These are phyloP conservation scores for Diddensiella transvaalensis DNA, from an alignment of 805 yeast genomes.

Conservation along the genomic window DNA sequence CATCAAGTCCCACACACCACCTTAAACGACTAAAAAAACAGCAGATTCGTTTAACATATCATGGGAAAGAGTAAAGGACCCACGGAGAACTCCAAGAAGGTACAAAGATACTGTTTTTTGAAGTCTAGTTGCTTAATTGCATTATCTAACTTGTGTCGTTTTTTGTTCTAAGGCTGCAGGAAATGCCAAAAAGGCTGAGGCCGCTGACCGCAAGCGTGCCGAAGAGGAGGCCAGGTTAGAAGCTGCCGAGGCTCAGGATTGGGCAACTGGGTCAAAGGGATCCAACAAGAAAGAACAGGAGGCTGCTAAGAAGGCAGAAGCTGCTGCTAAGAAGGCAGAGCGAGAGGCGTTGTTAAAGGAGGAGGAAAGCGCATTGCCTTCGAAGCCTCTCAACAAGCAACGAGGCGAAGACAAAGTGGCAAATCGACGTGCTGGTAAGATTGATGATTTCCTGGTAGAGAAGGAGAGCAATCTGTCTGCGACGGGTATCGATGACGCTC, in stretches of 20 bases:
- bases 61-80: constrained; percentile 50
- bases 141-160: constrained; percentile 1
- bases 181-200: constrained; percentile 63
- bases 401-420: constrained; percentile 70
- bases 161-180: constrained; percentile 45
- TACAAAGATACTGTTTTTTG: constrained; percentile 11
- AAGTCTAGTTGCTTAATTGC: not conserved
- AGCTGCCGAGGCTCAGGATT: constrained; percentile 56
- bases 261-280: constrained; percentile 72
- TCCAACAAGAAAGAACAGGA: constrained; percentile 68
- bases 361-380: constrained; percentile 61
- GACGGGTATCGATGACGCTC: constrained; percentile 70
- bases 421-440: constrained; percentile 53
- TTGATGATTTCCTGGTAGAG: constrained; percentile 61
- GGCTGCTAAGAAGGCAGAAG: constrained; percentile 68
- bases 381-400: constrained; percentile 52
- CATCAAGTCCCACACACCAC: no score
- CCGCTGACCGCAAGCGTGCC: constrained; percentile 53
- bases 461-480: constrained; percentile 60
- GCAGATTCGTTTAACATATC: not conserved
- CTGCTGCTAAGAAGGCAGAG: constrained; percentile 76
- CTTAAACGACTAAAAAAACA: no score
- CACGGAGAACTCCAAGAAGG: constrained; percentile 48
- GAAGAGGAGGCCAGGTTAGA: constrained; percentile 47
- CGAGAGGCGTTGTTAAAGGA: constrained; percentile 63